Base-by-base conservation (phyloP, 2,329 filamentous ascomycete genomes). In the Trichoderma guizhouense region DNA sequence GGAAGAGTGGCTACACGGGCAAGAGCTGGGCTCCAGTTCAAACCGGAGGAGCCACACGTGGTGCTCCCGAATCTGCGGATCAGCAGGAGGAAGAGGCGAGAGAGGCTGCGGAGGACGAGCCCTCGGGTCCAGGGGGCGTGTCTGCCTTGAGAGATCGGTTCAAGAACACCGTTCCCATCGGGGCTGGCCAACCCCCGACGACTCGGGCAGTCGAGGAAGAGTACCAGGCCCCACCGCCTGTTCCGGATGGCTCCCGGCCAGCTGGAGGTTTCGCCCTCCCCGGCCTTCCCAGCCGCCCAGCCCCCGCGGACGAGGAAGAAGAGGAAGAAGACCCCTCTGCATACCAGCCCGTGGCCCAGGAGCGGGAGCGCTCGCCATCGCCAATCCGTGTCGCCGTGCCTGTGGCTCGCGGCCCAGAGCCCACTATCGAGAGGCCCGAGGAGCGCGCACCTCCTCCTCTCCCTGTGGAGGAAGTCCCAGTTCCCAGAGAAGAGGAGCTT, bases 1-100 rank as follows among this genome's bases (percentile, higher is more conserved):
- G 95, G 95, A 94, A 95, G 86, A 97, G 94, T 81, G 92, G 93
- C 21, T 98, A 98, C 80, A 85, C 86, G 63, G 95, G 95, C 73
- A 98, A 97, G 85, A 91, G 89, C 39, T 98, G 95, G 95, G 94
- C 90, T 30, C 84, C 94, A 3, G 94, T 98, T 34, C 90, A 94
- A 77, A 93, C 92, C 12, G 74, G 81, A 28, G 89, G 88, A 11
- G 86, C 88, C 71, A 91, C 91, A 21, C 91, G 90, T 71, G 90
- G 51, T 32, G 26, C 9, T 36, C 74, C 84, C 43, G 86, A 86
- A 26, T 78, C 80, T 30, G 78, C 84, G 62, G 82, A 79, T 72
- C 85, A 89, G 72, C 90, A 95, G 78, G 86, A 87, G 74, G 93
- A 91, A 39, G 86, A 86, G 64, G 73, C 65, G 14, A 77, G 82